Evolutionary conservation across 768 basidiomycete genomes (phyloP), one percentile per base, ranked within the genome.

Genomic region (Lentinula sp.): DNA sequence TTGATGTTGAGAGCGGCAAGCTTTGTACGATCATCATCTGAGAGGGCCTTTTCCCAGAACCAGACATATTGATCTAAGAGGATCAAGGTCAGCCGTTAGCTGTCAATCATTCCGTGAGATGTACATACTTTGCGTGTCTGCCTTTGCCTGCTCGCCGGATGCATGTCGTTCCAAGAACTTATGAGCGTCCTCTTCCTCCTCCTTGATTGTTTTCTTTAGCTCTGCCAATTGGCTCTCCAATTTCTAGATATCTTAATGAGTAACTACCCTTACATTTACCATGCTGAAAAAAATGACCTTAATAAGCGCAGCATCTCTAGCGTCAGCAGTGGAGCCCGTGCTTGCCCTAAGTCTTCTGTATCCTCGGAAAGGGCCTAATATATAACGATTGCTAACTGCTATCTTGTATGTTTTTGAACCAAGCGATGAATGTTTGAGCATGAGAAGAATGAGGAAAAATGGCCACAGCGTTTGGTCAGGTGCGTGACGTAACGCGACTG

Each of bases 31-130:
- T 60, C 59, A 49, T 43, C 50, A 4, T 51, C 20, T 20, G 49
- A 12, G 10, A 60, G 48, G 8, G 39, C 59, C 18, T 60, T 60
- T 42, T 60, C 49, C 59, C 59, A 60, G 20, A 60, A 60, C 59
- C 59, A 60, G 48, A 43, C 41, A 43, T 51, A 51, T 33, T 52
- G 36, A 32, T 60, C 59, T 60, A 39, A 2, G n/a, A 13, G 4
- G 10, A 28, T 18, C 10, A 36, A 36, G 16, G 36, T 36, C 9
- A 28, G 39, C 32, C 7, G 1, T 18, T 3, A 28, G 28, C 28
- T 28, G 28, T 3, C 28, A 28, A 28, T 28, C 28, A 33, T 8
- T 55, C 33, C 4, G 33, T 35, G 23, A 32, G 18, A 49, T 13
- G n/a, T 7, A 36, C 59, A 37, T 32, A 41, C 49, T 37, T 32